These are phyloP conservation scores for Jackrogersella multiformis DNA, from an alignment of 495 filamentous ascomycete genomes.

Conservation along the genomic window DNA sequence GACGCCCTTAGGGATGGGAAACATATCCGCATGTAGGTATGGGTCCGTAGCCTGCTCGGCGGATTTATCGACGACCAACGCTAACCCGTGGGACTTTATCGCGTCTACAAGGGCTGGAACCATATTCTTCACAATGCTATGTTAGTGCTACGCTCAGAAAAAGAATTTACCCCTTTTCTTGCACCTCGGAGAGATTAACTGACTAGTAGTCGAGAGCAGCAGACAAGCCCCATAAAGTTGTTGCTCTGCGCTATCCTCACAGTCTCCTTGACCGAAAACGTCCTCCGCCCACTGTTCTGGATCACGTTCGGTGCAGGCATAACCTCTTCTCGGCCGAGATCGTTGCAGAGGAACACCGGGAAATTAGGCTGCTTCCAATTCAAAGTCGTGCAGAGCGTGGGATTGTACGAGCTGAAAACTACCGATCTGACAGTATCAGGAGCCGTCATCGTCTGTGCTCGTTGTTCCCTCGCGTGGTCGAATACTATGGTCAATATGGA, in stretches of 20 bases:
- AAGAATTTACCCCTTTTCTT: neutral
- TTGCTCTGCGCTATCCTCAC: constrained; percentile 93
- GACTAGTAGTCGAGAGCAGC: constrained; percentile 85
- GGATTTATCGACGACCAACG: constrained; percentile 89
- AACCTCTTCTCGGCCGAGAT: constrained; percentile 70
- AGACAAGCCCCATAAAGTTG: constrained; percentile 98
- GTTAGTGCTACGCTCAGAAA: constrained; percentile 19
- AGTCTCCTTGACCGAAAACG: constrained; percentile 90
- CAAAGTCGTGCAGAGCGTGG: constrained; percentile 86
- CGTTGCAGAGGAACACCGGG: constrained; percentile 93
- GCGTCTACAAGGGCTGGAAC: constrained; percentile 90
- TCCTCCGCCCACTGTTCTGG: constrained; percentile 71
- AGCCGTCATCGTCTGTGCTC: constrained; percentile 62
- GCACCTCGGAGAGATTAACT: constrained; percentile 45
- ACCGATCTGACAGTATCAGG: constrained; percentile 80
- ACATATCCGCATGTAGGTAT: constrained; percentile 51
- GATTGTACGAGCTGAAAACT: constrained; percentile 91
- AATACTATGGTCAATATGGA: constrained; percentile 85
- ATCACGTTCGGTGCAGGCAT: constrained; percentile 53
- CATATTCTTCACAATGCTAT: constrained; percentile 71
- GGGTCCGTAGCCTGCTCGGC: constrained; percentile 47
- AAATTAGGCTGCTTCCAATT: constrained; percentile 99
- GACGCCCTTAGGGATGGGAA: constrained; percentile 68
- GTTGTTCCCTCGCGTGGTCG: constrained; percentile 82
- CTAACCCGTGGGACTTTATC: constrained; percentile 92